Percentiles rank a stretch among this genome's conserved stretches.
Evolutionary conservation across 2,329 filamentous ascomycete species (phyloP).

Genomic region (Cordyceps farinosa): DNA sequence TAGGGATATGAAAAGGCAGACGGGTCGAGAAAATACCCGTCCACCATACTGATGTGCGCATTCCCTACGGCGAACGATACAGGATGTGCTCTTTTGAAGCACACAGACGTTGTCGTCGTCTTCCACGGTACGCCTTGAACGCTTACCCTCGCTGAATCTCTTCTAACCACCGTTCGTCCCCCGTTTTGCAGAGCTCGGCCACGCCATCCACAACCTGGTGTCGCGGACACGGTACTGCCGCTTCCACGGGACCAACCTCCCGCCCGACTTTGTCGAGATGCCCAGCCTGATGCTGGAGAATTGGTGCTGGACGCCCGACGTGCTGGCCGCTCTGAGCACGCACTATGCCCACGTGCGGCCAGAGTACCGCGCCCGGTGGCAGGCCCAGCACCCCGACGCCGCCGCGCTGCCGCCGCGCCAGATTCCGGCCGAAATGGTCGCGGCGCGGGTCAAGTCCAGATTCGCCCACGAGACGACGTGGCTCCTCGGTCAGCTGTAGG

Average conservation of each 20-base stretch:
- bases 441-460: slow-evolving; percentile 1
- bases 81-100: slow-evolving; percentile 48
- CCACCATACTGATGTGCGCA: not conserved
- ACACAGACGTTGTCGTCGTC: slow-evolving; percentile 52
- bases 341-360: slow-evolving; percentile 14
- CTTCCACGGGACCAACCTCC: slow-evolving; percentile 13
- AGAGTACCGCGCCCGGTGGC: slow-evolving; percentile 9
- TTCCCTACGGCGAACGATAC: not conserved
- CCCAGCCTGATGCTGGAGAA: slow-evolving; percentile 20
- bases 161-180: not conserved
- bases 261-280: slow-evolving; percentile 20
- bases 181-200: slow-evolving; percentile 19
- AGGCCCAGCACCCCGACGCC: not conserved
- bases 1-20: not conserved
- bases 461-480: not conserved
- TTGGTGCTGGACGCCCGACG: slow-evolving; percentile 19
- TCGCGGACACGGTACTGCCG: slow-evolving; percentile 11
- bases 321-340: slow-evolving; percentile 7
- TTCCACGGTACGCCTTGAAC: slow-evolving; percentile 40
- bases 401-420: not conserved
- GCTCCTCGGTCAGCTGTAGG: slow-evolving; percentile 2
- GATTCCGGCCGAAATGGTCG: slow-evolving; percentile 10
- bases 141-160: too few relatives aligned
- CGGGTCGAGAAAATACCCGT: not conserved
- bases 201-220: slow-evolving; percentile 21